A percentile compares a stretch with the other conserved stretches of the same genome.
phyloP scores from a whole-genome alignment of 495 filamentous ascomycete genomes.

The Aspergillus taichungensis region DNA sequence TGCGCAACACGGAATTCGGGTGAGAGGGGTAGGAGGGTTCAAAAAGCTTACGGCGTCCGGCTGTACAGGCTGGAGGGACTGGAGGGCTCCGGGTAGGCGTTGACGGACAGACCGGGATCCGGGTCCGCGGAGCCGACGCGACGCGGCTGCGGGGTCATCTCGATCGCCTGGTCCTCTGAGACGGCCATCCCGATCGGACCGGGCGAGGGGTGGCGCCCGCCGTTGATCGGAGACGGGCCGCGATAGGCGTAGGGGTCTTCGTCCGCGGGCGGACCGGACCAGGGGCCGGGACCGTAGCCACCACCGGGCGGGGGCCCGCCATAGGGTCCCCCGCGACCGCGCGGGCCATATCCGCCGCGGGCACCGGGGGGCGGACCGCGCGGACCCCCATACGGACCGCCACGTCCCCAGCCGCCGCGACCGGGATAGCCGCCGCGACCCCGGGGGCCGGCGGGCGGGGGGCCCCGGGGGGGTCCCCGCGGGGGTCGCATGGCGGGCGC shows the following conservation, averaged over 20 bases:
- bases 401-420: slow-evolving; percentile 52
- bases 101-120: slow-evolving; percentile 34
- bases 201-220: slow-evolving; percentile 39
- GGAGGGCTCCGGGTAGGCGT: slow-evolving; percentile 21
- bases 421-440: slow-evolving; percentile 44
- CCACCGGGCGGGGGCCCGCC: slow-evolving; percentile 46
- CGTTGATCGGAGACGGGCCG: slow-evolving; percentile 18
- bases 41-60: slow-evolving; percentile 56
- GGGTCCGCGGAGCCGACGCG: slow-evolving; percentile 25
- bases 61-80: slow-evolving; percentile 63
- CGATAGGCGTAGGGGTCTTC: slow-evolving; percentile 26
- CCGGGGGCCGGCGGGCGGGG: slow-evolving; percentile 43
- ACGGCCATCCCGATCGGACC: slow-evolving; percentile 52
- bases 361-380: slow-evolving; percentile 24
- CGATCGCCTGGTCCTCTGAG: slow-evolving; percentile 58
- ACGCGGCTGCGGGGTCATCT: slow-evolving; percentile 56
- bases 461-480: slow-evolving; percentile 41
- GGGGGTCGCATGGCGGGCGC: slow-evolving; percentile 31
- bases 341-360: slow-evolving; percentile 29
- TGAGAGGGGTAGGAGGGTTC: slow-evolving; percentile 4
- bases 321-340: slow-evolving; percentile 28
- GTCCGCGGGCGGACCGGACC: slow-evolving; percentile 19
- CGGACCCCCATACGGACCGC: slow-evolving; percentile 38
- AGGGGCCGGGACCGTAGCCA: slow-evolving; percentile 30
- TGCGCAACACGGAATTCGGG: slow-evolving; percentile 2